Base-by-base conservation (phyloP, 257 asterid genomes). In the Primulina huaijiensis region DNA sequence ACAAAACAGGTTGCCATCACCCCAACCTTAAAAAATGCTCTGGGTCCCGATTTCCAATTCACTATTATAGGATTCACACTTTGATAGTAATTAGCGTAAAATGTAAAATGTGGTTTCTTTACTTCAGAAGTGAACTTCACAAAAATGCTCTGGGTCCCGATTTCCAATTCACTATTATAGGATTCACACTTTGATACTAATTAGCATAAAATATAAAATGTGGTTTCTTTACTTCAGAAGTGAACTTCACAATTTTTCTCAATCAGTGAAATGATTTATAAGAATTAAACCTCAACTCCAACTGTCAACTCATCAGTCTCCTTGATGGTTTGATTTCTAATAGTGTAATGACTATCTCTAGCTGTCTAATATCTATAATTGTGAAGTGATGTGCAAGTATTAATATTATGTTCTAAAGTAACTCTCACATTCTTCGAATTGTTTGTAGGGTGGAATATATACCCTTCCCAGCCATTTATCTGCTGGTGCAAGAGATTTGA, bases 381-480 rank as follows among this genome's bases (percentile, higher is more conserved):
- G 30, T 3, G 12, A 65, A 38, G 20, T 11, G 35, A 37, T 12
- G 70, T 23, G 59, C 14, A 65, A 7, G 8, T 11, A 7, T 65
- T 23, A 6, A 21, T 38, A 65, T 65, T 40, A 4, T 10, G 59
- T 65, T 58, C 21, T 20, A 37, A 57, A 3, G 9, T 69, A 65
- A 61, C 35, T 35, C 61, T 68, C 53, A 64, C 53, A 66, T 25
- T 61, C 40, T 74, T 69, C 27, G 46, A 71, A 78, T 67, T 82
- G 61, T 68, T 25, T 67, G 33, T 74, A 94, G 99, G 97, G 96
- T 67, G 97, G 96, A 64, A 90, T 94, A 75, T 94, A 94, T 81
- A 89, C 99, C 1, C 96, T 94, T 77, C 99, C 99, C 53, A 93
- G 99, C 81, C 99, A 93, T 79, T 84, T 93, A 80, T 90, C 99